These are phyloP conservation scores for Ceratobasidium sp. DNA, from an alignment of 1,284 basidiomycete species.

Conservation along the genomic window DNA sequence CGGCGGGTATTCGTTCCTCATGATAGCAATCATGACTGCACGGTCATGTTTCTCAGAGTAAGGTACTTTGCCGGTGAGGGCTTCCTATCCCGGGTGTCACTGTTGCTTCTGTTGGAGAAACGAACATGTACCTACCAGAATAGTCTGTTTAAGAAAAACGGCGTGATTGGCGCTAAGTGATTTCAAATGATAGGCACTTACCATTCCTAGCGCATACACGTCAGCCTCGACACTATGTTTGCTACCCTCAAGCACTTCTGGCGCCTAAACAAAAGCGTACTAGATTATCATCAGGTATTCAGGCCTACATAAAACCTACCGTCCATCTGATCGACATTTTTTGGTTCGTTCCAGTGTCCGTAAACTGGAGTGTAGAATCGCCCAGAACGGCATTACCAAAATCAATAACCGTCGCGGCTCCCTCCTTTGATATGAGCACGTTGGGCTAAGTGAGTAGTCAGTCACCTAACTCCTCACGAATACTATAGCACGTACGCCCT, in stretches of 20 bases:
- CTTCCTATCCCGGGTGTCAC: neutral
- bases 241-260: neutral
- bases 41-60: neutral
- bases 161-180: neutral
- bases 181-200: neutral
- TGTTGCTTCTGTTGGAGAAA: neutral
- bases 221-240: neutral
- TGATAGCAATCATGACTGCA: neutral
- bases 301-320: neutral
- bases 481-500: neutral
- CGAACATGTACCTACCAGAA: neutral
- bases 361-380: neutral
- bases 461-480: neutral
- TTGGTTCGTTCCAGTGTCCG: neutral
- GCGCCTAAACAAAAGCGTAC: neutral
- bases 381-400: neutral
- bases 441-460: neutral
- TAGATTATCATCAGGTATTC: neutral
- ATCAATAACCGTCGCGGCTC: neutral
- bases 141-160: neutral
- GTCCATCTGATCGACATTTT: neutral
- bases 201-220: slow-evolving; percentile 24
- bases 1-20: neutral
- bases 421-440: neutral
- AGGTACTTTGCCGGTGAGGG: slow-evolving; percentile 1